Evolutionary conservation across 192 early-diverging fungal species (phyloP).

Genomic region (Cetraspora pellucida): DNA sequence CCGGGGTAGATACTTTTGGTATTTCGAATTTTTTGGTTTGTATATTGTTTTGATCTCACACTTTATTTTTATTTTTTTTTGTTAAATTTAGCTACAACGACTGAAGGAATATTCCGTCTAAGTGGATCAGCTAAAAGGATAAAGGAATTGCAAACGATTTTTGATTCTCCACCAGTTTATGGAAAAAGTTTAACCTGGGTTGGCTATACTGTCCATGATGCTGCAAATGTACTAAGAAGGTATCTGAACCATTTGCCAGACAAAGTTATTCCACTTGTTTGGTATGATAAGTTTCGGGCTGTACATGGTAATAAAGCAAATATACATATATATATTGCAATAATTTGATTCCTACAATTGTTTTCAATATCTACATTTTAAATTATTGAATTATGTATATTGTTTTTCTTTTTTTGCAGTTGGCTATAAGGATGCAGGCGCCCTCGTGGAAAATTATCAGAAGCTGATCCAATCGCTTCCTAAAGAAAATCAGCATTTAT

Average conservation of each 20-base stretch:
- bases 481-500: conserved; percentile 63
- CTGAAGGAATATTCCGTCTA: conserved; percentile 75
- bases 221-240: conserved; percentile 72
- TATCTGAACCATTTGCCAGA: conserved; percentile 74
- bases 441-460: conserved; percentile 56
- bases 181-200: conserved; percentile 65
- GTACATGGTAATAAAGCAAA: conserved; percentile 52
- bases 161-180: conserved; percentile 66
- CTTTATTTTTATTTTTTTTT: conserved; percentile 4
- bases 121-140: conserved; percentile 76
- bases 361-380: background rate
- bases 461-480: conserved; percentile 58
- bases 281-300: conserved; percentile 67
- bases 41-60: background rate
- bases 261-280: conserved; percentile 69
- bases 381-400: background rate
- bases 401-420: conserved; percentile 35
- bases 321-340: too few relatives aligned
- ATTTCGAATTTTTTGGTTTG: background rate
- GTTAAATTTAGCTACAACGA: conserved; percentile 47
- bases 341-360: background rate
- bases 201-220: conserved; percentile 76
- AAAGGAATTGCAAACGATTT: conserved; percentile 65
- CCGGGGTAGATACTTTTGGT: background rate
- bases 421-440: conserved; percentile 38